Evolutionary conservation across 2,329 filamentous ascomycete species (phyloP).

Genomic region (Xylariaceae sp.): DNA sequence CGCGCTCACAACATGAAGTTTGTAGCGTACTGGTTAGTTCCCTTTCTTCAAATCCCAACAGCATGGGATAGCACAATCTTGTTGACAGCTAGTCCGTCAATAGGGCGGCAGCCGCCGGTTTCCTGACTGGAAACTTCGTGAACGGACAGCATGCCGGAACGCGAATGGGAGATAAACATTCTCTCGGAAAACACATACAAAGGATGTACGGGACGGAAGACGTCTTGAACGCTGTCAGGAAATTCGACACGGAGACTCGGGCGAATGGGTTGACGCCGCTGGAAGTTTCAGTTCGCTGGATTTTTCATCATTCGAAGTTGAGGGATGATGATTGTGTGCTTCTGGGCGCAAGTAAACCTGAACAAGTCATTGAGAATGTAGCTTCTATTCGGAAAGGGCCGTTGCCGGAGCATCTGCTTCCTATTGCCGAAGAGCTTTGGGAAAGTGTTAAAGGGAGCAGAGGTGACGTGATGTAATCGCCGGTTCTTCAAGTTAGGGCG

Average conservation of each 20-base stretch:
- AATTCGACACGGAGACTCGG: constrained; percentile 39
- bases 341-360: constrained; percentile 43
- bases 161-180: constrained; percentile 38
- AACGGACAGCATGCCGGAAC: constrained; percentile 37
- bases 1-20: constrained; percentile 39
- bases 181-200: constrained; percentile 26
- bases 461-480: too few relatives aligned
- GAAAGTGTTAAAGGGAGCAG: too few relatives aligned
- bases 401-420: constrained; percentile 37
- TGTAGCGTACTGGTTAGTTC: constrained; percentile 28
- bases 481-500: too few relatives aligned
- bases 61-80: not conserved
- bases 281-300: constrained; percentile 47
- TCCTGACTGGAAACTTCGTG: constrained; percentile 44
- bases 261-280: constrained; percentile 38
- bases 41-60: not conserved
- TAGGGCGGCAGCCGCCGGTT: constrained; percentile 38
- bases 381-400: constrained; percentile 41
- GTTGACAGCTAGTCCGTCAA: not conserved
- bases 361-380: constrained; percentile 44
- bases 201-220: constrained; percentile 41
- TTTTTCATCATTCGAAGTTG: constrained; percentile 42
- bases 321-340: constrained; percentile 42
- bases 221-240: constrained; percentile 40
- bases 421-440: constrained; percentile 34